A percentile compares a stretch with the other conserved stretches of the same genome.
Conservation (phyloP, 805 yeast genomes). For the Candida incommunis region DNA sequence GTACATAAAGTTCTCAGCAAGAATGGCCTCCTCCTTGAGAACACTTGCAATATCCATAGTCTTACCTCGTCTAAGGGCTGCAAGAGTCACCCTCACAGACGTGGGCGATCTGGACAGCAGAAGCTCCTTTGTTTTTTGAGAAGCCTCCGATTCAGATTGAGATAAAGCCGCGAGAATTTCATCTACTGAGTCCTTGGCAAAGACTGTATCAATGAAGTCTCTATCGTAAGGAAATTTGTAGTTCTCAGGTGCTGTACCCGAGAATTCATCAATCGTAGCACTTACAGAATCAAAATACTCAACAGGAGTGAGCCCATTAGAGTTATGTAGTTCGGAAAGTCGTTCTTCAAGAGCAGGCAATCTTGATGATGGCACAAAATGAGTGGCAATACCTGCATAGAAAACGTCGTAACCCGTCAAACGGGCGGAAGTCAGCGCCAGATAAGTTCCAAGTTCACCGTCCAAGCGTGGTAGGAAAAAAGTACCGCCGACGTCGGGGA, state of each 20-base stretch:
- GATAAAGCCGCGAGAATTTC: slow-evolving; percentile 41
- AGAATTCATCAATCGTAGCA: slow-evolving; percentile 64
- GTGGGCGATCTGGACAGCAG: slow-evolving; percentile 58
- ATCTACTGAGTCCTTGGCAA: slow-evolving; percentile 36
- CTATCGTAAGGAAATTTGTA: slow-evolving; percentile 47
- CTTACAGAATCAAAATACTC: slow-evolving; percentile 38
- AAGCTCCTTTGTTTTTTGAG: slow-evolving; percentile 38
- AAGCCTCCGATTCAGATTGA: slow-evolving; percentile 50
- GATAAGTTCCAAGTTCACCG: slow-evolving; percentile 69
- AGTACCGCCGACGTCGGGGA: slow-evolving; percentile 91
- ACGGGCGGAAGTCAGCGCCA: slow-evolving; percentile 76
- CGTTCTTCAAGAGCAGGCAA: slow-evolving; percentile 49
- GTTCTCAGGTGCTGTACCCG: slow-evolving; percentile 48
- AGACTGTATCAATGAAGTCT: slow-evolving; percentile 52
- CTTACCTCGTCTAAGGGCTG: slow-evolving; percentile 48
- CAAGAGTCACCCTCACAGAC: slow-evolving; percentile 62
- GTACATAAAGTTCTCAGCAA: slow-evolving; percentile 64
- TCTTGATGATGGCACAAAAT: slow-evolving; percentile 59
- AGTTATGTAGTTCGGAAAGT: slow-evolving; percentile 42
- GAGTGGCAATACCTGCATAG: slow-evolving; percentile 78
- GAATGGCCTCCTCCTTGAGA: slow-evolving; percentile 53
- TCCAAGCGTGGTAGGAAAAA: slow-evolving; percentile 77
- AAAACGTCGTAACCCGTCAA: slow-evolving; percentile 71
- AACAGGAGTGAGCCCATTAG: slow-evolving; percentile 11
- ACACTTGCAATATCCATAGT: slow-evolving; percentile 47